Evolutionary conservation across 1,284 basidiomycete genomes (phyloP).

Genomic region (Waitea zeae): DNA sequence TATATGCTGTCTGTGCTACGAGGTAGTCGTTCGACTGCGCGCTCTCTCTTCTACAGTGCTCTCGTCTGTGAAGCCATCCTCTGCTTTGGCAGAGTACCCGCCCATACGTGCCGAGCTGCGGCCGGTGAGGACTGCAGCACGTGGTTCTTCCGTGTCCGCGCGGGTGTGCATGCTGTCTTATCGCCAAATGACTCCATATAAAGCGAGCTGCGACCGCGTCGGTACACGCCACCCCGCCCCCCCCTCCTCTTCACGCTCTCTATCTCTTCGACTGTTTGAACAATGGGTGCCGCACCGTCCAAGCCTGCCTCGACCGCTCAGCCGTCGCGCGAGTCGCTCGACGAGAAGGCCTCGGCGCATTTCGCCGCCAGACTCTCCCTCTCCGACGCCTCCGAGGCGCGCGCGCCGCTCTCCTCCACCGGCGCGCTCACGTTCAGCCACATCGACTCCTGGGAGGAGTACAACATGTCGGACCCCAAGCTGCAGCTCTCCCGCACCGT

Average conservation of each 20-base stretch:
- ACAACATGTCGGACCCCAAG: slow-evolving; percentile 40
- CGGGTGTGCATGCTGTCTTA: not conserved
- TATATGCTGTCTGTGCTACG: not conserved
- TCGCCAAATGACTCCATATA: not conserved
- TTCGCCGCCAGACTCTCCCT: too few relatives aligned
- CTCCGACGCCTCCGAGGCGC: too few relatives aligned
- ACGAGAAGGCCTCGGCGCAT: too few relatives aligned
- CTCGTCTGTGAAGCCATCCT: too few relatives aligned
- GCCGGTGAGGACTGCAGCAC: not conserved
- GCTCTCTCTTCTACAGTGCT: too few relatives aligned
- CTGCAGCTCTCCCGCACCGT: slow-evolving; percentile 68
- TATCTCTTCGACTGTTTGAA: not conserved
- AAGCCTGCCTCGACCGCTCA: too few relatives aligned
- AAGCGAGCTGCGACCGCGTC: not conserved
- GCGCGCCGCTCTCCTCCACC: too few relatives aligned
- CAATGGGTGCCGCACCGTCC: slow-evolving; percentile 11
- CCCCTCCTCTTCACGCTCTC: not conserved
- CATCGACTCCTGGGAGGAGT: slow-evolving; percentile 47
- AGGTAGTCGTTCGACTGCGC: too few relatives aligned
- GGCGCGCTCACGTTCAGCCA: slow-evolving; percentile 43
- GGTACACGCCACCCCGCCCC: not conserved
- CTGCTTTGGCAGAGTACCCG: too few relatives aligned
- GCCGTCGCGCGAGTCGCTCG: too few relatives aligned
- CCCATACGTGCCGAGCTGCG: too few relatives aligned
- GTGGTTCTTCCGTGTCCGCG: not conserved